These are phyloP conservation scores for Raphidocelis subcapitata DNA, from an alignment of 139 green algal species.

Conservation along the genomic window DNA sequence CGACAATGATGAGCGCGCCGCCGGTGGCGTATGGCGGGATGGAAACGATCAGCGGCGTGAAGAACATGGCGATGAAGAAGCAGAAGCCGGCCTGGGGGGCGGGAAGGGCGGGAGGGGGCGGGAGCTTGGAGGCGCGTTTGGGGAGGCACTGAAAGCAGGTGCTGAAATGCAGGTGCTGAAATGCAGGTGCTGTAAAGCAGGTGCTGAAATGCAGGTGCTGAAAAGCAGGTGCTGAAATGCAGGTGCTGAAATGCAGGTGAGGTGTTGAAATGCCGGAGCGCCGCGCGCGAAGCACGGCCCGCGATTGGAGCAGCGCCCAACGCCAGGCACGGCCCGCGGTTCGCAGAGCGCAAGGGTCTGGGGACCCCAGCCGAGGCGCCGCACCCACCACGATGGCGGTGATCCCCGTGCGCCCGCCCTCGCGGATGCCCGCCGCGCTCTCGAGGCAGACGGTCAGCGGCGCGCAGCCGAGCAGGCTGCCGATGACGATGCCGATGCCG, in stretches of 20 bases:
- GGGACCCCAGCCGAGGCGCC: no score
- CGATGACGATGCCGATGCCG: conserved; percentile 9
- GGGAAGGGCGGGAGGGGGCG: no score
- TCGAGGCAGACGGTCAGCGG: conserved; percentile 63
- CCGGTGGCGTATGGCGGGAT: conserved; percentile 85
- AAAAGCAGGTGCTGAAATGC: no score
- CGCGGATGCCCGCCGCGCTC: conserved; percentile 65
- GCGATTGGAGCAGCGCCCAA: no score
- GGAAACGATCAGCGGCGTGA: conserved; percentile 80
- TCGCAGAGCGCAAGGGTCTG: no score
- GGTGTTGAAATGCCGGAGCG: no score
- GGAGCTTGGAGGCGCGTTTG: neutral
- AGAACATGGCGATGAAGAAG: conserved; percentile 83
- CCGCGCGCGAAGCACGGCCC: no score
- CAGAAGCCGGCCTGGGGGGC: conserved; percentile 43
- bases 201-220: no score
- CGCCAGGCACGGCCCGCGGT: no score
- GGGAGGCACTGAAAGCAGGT: conserved; percentile 12
- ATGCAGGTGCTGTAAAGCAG: no score
- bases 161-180: no score
- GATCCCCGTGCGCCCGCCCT: conserved; percentile 75
- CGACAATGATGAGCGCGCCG: conserved; percentile 79
- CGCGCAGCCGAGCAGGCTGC: conserved; percentile 33
- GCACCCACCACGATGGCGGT: conserved; percentile 51
- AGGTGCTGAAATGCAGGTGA: no score